Base-by-base conservation (phyloP, 768 basidiomycete species). In the Leucosporidium scottii region DNA sequence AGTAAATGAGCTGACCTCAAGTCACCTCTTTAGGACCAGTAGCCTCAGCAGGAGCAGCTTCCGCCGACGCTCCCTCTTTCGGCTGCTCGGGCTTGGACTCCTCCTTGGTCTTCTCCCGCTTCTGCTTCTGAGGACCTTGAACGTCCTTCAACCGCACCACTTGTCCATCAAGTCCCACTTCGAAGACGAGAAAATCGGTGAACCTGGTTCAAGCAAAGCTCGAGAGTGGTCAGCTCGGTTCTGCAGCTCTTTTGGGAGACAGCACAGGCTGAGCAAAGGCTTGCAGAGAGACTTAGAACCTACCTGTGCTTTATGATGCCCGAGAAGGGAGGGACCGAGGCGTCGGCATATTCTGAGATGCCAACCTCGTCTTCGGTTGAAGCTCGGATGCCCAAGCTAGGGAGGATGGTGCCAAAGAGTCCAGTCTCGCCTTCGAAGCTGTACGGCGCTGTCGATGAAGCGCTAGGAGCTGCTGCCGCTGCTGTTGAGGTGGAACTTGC, bases 251-350 rank as follows among this genome's bases (percentile, higher is more conserved):
- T 36, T 20, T 21, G 27, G 55, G 49, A 8, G 12, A 30, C 44
- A 60, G 65, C 25, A n/a, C 48, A 25, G 53, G 57, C 59, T 44
- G 59, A 9, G n/a, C 17, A 34, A 27, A 34, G 47, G 58, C 39
- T 30, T 36, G 23, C 39, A 66, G 20, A 36, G 51, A 44, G 25
- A 18, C 23, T 25, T 25, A 47, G 48, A 10, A 76, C 83, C 69
- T 66, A 92, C 93, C 94, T 83, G 80, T 98, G 94, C 79, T 98
- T 98, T 78, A 98, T 97, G 75, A 98, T 94, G 7, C 91, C 94
- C 61, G 87, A 84, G 71, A 98, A 86, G 75, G 84, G 84, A 5
- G 86, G 83, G 28, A 88, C 83, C 67, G 84, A 84, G 17, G 81
- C 81, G 25, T 84, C 84, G 70, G 93, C 84, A 77, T 93, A 94